Conservation (phyloP, 2,329 filamentous ascomycete genomes). For the Elsinoe fawcettii region DNA sequence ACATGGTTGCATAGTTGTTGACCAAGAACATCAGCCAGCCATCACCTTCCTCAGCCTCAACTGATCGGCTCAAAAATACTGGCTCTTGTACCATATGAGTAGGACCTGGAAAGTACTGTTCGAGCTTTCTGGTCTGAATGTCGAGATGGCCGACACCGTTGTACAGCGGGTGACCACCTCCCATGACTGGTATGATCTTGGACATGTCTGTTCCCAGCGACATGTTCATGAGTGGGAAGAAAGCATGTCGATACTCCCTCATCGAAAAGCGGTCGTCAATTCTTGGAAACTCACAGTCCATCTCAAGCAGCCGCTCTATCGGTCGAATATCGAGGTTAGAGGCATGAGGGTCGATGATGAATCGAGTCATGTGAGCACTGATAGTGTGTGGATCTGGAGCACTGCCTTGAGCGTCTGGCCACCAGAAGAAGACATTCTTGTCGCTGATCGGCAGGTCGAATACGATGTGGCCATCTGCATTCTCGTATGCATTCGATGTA, state of each 20-base stretch:
- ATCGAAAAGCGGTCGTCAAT: not conserved
- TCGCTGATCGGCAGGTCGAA: constrained; percentile 34
- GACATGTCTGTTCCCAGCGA: not conserved
- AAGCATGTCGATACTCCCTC: not conserved
- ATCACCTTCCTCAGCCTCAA: constrained; percentile 40
- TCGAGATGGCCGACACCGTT: not conserved
- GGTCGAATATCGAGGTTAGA: not conserved
- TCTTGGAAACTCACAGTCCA: not conserved
- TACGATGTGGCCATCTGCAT: constrained; percentile 30
- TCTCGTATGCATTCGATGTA: constrained; percentile 37
- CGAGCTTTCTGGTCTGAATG: not conserved
- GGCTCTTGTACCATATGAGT: constrained; percentile 44
- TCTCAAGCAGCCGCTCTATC: not conserved
- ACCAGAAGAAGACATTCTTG: constrained; percentile 36
- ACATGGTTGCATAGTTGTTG: constrained; percentile 28
- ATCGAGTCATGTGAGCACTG: not conserved
- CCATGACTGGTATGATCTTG: not conserved
- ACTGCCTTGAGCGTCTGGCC: not conserved
- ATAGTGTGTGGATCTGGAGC: not conserved
- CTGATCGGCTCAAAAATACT: constrained; percentile 42
- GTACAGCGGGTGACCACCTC: not conserved
- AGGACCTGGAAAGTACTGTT: constrained; percentile 12
- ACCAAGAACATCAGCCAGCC: constrained; percentile 44
- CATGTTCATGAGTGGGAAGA: not conserved
- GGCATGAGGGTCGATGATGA: not conserved